Base-by-base conservation (phyloP, 805 yeast genomes). In the Henningerozyma blattae region DNA sequence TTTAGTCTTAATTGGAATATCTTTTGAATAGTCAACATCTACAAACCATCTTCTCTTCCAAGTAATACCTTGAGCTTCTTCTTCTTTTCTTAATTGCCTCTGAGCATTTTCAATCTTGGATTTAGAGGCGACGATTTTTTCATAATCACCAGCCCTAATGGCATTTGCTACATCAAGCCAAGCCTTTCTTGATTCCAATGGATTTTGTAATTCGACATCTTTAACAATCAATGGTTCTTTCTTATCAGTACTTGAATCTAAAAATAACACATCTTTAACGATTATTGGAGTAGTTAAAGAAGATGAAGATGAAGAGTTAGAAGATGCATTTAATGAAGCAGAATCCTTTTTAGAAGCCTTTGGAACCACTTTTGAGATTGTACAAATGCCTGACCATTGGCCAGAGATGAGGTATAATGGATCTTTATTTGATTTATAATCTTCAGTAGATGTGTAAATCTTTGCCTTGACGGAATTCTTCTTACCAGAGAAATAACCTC, bases 401-500 rank as follows among this genome's bases (percentile, higher is more conserved):
- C 98, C 98, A 31, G 65, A 49, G 39, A 91, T 77, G 13, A 94
- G 81, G 60, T 72, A 82, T 36, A 85, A 59, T 1, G 93, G 83
- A 39, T 75, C 72, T 22, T 69, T 72, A 37, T 64, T 62, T 43
- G 70, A 72, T 35, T 63, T 52, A n/a, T 69, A 64, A n/a, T 69
- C 62, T 18, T 61, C 58, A 33, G 57, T 48, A 50, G 70, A 72
- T 46, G 68, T 70, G 54, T 54, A 81, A 39, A 91, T 67, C 51
- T 89, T 72, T 18, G 94, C 94, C 61, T 87, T 91, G 64, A 80
- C 85, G 14, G 86, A 61, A 62, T 91, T 87, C 65, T 87, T 89
- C 67, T 87, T 89, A 48, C 98, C 98, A 15, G 85, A 71, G 53
- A 91, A 85, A 63, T 86, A 91, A 22, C 98, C 98, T 59, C 91